These are phyloP conservation scores for Lodderomyces margitis DNA, from an alignment of 1,139 yeast species.

Conservation along the genomic window DNA sequence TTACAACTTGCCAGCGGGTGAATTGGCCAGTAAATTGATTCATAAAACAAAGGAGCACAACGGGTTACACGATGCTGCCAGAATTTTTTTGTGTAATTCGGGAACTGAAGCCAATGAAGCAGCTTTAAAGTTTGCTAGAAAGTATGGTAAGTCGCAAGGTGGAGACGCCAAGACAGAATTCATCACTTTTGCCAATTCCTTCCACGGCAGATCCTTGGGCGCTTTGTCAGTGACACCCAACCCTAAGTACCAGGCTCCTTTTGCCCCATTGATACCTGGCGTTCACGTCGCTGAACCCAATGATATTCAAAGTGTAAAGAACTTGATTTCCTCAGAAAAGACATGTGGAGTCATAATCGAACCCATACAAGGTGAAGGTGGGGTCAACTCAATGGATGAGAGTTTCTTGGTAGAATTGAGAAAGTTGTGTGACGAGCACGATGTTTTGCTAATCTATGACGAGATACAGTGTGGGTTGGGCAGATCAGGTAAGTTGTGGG, in stretches of 20 bases:
- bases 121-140: slow-evolving; percentile 92
- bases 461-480: slow-evolving; percentile 98
- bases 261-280: slow-evolving; percentile 86
- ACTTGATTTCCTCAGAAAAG: slow-evolving; percentile 57
- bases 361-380: slow-evolving; percentile 98
- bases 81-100: slow-evolving; percentile 87
- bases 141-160: slow-evolving; percentile 63
- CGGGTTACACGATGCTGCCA: slow-evolving; percentile 76
- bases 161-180: slow-evolving; percentile 64
- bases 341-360: slow-evolving; percentile 93
- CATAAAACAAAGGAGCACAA: slow-evolving; percentile 66
- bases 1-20: slow-evolving; percentile 82
- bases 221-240: slow-evolving; percentile 90
- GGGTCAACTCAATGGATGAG: slow-evolving; percentile 64
- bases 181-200: slow-evolving; percentile 81
- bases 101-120: slow-evolving; percentile 99
- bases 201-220: slow-evolving; percentile 96
- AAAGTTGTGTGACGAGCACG: slow-evolving; percentile 63
- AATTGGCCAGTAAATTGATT: slow-evolving; percentile 69
- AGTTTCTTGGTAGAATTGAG: slow-evolving; percentile 69
- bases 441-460: slow-evolving; percentile 81
- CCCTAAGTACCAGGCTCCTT: slow-evolving; percentile 88
- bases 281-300: slow-evolving; percentile 63
- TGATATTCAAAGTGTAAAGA: slow-evolving; percentile 57
- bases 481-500: slow-evolving; percentile 91